Evolutionary conservation across 345 rosid genomes (phyloP), one percentile per base, ranked within the genome.

Genomic region (Gossypium sturtianum): DNA sequence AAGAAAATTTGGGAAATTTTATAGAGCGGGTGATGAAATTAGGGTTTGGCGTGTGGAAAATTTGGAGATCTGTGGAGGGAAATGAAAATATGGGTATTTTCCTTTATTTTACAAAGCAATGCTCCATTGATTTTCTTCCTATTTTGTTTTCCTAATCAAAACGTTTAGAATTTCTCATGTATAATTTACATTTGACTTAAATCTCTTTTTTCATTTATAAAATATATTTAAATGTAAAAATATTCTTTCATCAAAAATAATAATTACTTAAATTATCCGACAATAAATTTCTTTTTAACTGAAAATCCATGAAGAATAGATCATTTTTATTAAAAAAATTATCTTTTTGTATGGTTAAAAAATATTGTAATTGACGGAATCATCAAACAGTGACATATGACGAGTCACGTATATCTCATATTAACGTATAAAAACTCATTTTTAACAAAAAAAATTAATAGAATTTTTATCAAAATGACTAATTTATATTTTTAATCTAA

Each of bases 61-160:
- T 51, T 41, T 58, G 74, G 80, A 76, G 89, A 82, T 84, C 84
- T 79, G 81, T 71, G 81, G 84, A 77, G 75, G 83, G 73, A 79
- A 84, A 76, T n/a, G 38, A 23, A 59, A 59, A 25, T 9, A 58
- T 27, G 71, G 43, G 66, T 53, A 68, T 53, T 27, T 27, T 65
- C 52, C 52, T n/a, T 17, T 59, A 59, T 25, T 23, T 59, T 12
- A 59, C 64, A 59, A 11, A 23, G 64, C 41, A 59, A 59, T 12
- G n/a, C 38, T 59, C 17, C 38, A 25, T 12, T 25, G 41, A 12
- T 23, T 22, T 1, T 58, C 25, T 17, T 19, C 19, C 2, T 3
- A 23, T n/a, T 59, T 59, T 5, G 17, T 23, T 12, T 59, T 23
- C 38, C 38, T 22, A 22, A 59, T 59, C 34, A 23, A 23, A 34